Conservation (phyloP, 129 eudicot genomes). For the Centella asiatica region DNA sequence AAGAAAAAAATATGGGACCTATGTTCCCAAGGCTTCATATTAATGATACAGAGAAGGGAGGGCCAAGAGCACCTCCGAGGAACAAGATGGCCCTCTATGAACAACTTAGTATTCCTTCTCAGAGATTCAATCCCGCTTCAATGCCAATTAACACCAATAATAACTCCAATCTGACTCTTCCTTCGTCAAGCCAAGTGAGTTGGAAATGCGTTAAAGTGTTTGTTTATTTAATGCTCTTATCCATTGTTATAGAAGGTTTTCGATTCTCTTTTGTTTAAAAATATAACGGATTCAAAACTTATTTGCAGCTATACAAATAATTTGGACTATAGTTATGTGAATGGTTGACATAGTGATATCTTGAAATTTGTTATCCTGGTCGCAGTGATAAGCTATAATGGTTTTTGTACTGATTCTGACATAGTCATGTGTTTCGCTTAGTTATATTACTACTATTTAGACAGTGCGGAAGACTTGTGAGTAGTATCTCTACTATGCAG, state of each 20-base stretch:
- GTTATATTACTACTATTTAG: too few species aligned
- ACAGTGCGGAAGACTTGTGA: too few species aligned
- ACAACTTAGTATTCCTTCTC: slow-evolving; percentile 93
- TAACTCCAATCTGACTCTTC: slow-evolving; percentile 17
- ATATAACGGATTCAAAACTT: too few species aligned
- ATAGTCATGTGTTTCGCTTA: too few species aligned
- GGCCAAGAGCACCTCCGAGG: slow-evolving; percentile 99
- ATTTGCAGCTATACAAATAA: too few species aligned
- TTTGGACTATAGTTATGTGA: too few species aligned
- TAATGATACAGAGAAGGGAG: slow-evolving; percentile 95
- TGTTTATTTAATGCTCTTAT: not conserved
- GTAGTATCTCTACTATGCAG: too few species aligned
- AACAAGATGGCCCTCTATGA: slow-evolving; percentile 99
- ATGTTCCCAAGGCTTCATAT: slow-evolving; percentile 99
- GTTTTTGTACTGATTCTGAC: too few species aligned
- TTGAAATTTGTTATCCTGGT: too few species aligned
- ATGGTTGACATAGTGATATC: too few species aligned
- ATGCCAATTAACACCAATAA: slow-evolving; percentile 16
- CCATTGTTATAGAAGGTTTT: not conserved
- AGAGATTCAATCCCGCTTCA: slow-evolving; percentile 45
- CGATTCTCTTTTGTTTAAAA: not conserved
- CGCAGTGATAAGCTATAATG: too few species aligned
- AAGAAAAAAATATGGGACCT: slow-evolving; percentile 78
- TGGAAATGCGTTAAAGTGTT: not conserved
- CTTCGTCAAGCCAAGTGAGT: slow-evolving; percentile 49